A percentile compares a stretch with the other conserved stretches of the same genome.
Evolutionary conservation across 208 protist genomes (phyloP).

Genomic region (Angomonas desouzai): DNA sequence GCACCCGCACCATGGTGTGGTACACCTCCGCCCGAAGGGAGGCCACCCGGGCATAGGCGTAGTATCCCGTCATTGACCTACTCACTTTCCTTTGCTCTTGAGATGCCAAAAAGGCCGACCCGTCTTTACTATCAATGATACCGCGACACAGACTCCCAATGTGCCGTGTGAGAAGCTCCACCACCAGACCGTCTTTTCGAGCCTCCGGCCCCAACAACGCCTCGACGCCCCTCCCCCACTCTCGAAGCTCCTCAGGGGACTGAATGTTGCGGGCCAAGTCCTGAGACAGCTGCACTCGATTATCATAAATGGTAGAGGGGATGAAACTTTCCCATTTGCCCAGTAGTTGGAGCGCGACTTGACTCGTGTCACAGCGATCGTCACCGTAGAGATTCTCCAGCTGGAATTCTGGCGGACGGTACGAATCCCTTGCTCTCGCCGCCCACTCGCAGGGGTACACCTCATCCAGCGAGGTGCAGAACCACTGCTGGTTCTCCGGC

Average conservation of each 20-base stretch:
- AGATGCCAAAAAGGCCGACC: neutral
- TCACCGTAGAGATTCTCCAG: neutral
- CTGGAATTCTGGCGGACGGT: neutral
- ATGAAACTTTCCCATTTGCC: neutral
- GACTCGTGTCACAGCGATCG: neutral
- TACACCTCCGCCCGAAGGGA: conserved; percentile 1
- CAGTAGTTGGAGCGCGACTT: neutral
- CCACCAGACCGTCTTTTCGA: neutral
- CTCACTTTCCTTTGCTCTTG: neutral
- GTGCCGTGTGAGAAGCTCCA: neutral
- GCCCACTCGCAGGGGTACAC: conserved; percentile 6
- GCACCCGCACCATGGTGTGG: neutral
- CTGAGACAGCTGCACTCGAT: neutral
- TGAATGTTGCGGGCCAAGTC: neutral
- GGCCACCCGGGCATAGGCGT: neutral
- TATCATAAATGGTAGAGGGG: neutral
- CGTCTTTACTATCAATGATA: neutral
- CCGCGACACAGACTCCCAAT: neutral
- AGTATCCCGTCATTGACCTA: neutral
- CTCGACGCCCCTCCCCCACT: conserved; percentile 1
- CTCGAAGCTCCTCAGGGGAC: neutral
- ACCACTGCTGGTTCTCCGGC: neutral
- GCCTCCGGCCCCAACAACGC: neutral
- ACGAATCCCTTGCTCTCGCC: neutral
- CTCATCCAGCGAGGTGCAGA: conserved; percentile 3